Evolutionary conservation across 805 yeast genomes (phyloP).

Genomic region (Yamadazyma scolyti): DNA sequence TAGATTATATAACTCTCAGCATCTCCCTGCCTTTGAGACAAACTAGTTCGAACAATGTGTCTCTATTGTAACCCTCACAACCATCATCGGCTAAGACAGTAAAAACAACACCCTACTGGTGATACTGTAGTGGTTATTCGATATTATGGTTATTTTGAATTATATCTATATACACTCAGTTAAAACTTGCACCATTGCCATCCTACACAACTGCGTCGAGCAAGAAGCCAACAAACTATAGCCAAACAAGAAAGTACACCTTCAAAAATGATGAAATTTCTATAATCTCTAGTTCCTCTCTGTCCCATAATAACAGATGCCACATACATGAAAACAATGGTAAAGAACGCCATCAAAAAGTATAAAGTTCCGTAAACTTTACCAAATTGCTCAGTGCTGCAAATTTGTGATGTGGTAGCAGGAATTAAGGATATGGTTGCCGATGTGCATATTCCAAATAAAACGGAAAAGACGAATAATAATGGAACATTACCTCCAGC

Average conservation of each 20-base stretch:
- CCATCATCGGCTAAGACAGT: no score
- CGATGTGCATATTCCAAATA: constrained; percentile 56
- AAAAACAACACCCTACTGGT: no score
- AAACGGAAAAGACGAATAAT: constrained; percentile 42
- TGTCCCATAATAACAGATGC: constrained; percentile 24
- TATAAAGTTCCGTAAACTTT: constrained; percentile 51
- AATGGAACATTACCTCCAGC: constrained; percentile 31
- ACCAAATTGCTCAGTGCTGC: constrained; percentile 53
- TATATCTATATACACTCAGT: no score
- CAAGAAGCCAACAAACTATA: constrained; percentile 35
- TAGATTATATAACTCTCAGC: no score
- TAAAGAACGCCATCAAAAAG: constrained; percentile 33
- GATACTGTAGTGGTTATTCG: no score
- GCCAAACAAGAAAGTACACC: constrained; percentile 38
- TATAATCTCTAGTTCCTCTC: constrained; percentile 27
- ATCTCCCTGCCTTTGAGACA: no score
- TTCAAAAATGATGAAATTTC: constrained; percentile 42
- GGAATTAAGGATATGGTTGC: constrained; percentile 57
- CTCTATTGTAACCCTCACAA: no score
- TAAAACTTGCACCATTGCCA: constrained; percentile 26
- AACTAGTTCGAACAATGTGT: no score
- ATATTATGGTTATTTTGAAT: no score
- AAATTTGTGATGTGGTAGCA: constrained; percentile 56
- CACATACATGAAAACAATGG: constrained; percentile 24
- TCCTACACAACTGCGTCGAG: constrained; percentile 47